Evolutionary conservation across 2,329 filamentous ascomycete species (phyloP), one percentile per base, ranked within the genome.

Genomic region (Venturia oleaginea): DNA sequence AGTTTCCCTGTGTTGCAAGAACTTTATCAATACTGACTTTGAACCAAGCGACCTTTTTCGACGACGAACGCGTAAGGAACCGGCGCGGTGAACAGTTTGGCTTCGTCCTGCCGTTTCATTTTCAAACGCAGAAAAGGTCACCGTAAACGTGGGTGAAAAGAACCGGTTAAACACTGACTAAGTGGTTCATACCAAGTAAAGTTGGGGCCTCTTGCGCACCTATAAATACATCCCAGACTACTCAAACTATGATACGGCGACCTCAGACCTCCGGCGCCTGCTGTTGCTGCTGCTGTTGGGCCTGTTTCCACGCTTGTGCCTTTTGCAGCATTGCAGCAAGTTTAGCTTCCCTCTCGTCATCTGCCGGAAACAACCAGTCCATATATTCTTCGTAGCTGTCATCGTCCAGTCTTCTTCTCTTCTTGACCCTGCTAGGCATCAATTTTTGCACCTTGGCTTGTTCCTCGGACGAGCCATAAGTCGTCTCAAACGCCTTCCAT

Each of bases 291-390:
- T 63, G 43, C 61, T 30, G 27, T 54, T 65, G 61, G 66, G 77
- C 80, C 74, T 89, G 83, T 81, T 96, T 96, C 91, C 93, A 97
- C 69, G 86, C 86, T 75, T 92, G 87, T 65, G 93, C 92, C 84
- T 88, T 88, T 67, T 90, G 87, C 78, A 97, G 79, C 74, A 97
- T 81, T 74, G 89, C 91, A 62, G 90, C 90, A 75, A 97, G 79
- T 71, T 90, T 92, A 69, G 89, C 89, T 64, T 89, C 88, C 73
- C 91, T 88, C 78, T 91, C 86, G 75, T 97, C 92, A 78, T 97
- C 94, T 4, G 91, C 92, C 0, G 94, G 94, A 85, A 99, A 99
- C 40, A 99, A 85, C 71, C 96, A 97, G 75, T 97, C 94, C 78
- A 94, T 85, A 76, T 96, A 97, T 79, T 99, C 94, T 81, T 99